Evolutionary conservation across 2,329 filamentous ascomycete species (phyloP).

Genomic region (Colletotrichum camelliae): DNA sequence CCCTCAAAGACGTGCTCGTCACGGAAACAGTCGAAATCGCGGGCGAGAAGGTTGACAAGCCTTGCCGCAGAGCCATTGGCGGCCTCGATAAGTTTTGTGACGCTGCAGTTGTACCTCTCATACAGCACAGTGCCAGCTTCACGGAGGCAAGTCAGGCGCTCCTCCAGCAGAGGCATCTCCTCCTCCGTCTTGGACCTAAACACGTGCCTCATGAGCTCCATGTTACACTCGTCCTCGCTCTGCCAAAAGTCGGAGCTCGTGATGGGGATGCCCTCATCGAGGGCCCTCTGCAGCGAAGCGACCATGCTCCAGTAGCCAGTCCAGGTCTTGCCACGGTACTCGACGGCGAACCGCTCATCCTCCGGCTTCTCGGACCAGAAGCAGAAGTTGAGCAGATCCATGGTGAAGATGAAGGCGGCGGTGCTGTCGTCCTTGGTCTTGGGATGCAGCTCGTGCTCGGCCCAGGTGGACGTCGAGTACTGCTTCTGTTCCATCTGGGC

Average conservation of each 20-base stretch:
- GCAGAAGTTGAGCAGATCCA: conserved; percentile 96
- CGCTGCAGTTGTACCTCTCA: conserved; percentile 76
- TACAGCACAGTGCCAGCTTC: conserved; percentile 84
- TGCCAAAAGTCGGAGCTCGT: conserved; percentile 89
- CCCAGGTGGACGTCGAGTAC: conserved; percentile 88
- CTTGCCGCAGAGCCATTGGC: conserved; percentile 81
- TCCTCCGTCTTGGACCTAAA: conserved; percentile 89
- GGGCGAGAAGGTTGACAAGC: conserved; percentile 84
- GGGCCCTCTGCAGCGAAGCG: conserved; percentile 81
- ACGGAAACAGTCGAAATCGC: conserved; percentile 83
- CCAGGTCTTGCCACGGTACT: conserved; percentile 82
- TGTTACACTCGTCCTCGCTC: conserved; percentile 75
- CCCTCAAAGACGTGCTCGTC: conserved; percentile 81
- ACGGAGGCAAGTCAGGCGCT: conserved; percentile 79
- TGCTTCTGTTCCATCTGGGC: conserved; percentile 80
- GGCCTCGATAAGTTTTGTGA: conserved; percentile 74
- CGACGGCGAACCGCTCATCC: conserved; percentile 79
- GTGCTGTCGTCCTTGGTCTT: conserved; percentile 80
- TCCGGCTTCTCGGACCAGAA: conserved; percentile 85
- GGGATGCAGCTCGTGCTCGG: conserved; percentile 88
- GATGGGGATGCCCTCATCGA: conserved; percentile 92
- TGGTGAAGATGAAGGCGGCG: conserved; percentile 92
- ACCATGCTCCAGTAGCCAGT: conserved; percentile 97
- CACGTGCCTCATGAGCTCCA: conserved; percentile 75
- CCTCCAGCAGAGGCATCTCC: conserved; percentile 81